Base-by-base conservation (phyloP, 139 green algal species). In the Tetradesmus lagerheimii region DNA sequence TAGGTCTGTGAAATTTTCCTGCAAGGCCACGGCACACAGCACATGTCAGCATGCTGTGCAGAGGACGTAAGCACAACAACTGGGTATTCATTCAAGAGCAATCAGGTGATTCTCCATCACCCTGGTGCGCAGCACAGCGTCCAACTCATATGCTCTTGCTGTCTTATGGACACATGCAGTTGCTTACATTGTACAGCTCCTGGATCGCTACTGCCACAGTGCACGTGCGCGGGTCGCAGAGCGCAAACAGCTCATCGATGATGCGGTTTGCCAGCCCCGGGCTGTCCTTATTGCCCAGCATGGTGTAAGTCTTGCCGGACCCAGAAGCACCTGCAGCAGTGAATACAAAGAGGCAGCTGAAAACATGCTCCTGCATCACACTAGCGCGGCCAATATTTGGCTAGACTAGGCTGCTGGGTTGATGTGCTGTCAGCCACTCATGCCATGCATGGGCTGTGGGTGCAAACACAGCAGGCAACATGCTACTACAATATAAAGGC, bases 131-230 rank as follows among this genome's bases (percentile, higher is more conserved):
- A n/a, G n/a, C n/a, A n/a, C n/a, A n/a, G n/a, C n/a, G n/a, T n/a
- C n/a, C n/a, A n/a, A n/a, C n/a, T n/a, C n/a, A n/a, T 38, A 4
- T 9, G 31, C 71, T 29, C 2, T 37, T 79, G n/a, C 71, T 79
- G 71, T 20, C 31, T 37, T 25, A 2, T 11, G n/a, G 11, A 11
- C n/a, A 39, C 31, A 25, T n/a, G 29, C 79, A 41, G 27, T 2
- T 45, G 62, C 82, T 78, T 43, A 87, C 82, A 23, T 31, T 41
- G 83, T 88, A 88, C 12, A 88, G 64, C 64, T 88, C 83, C 41
- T 88, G 43, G 15, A 88, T 35, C 12, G 43, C 57, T 9, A 88
- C 83, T 8, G 64, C 34, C 9, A 88, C 35, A 29, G 29, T 80
- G 83, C 83, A 88, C 3, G 37, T 80, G 25, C 41, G 83, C 2